Evolutionary conservation across 1,284 basidiomycete genomes (phyloP), one percentile per base, ranked within the genome.

Genomic region (Melampsora medusae): DNA sequence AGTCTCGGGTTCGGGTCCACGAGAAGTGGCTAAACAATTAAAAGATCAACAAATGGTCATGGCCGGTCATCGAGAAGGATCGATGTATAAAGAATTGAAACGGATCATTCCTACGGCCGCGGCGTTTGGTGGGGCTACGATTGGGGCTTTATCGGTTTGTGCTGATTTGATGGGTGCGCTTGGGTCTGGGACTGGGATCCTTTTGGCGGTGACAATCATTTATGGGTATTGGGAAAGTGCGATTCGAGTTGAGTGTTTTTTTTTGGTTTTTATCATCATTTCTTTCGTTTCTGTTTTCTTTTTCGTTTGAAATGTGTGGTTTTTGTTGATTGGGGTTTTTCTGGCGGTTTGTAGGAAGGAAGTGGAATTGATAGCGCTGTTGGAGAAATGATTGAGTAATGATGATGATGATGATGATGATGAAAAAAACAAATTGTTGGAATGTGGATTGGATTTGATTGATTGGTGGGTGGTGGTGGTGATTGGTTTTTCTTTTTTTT

Each of bases 11-110:
- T 92, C 90, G 75, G 94, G 96, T 19, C 96, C 96, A 19, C 86
- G 96, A 70, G 96, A 99, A 80, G 90, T 99, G 72, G 96, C 96
- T 75, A 97, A 96, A 85, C 95, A 99, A 84, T 89, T 99, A 82
- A 98, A 98, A 87, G 96, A 99, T 81, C 95, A 97, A 84, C 91
- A 92, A 81, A 95, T 98, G 92, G 96, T 98, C 76, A 96, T 98
- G 89, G 94, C 95, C 31, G 95, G 96, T 76, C 95, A 97, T 84
- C 90, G 94, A 79, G 96, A 98, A 83, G 93, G 91, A 48, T 92
- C 90, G 35, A 97, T 98, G 92, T 98, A 98, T 88, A 98, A 97
- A 87, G 96, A 98, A 83, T 89, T 98, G 79, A 99, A 98, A 87
- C 89, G 93, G 65, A 91, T 98, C 79, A 97, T 99, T 79, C 96